Base-by-base conservation (phyloP, 768 basidiomycete species). In the Mycena amicta region DNA sequence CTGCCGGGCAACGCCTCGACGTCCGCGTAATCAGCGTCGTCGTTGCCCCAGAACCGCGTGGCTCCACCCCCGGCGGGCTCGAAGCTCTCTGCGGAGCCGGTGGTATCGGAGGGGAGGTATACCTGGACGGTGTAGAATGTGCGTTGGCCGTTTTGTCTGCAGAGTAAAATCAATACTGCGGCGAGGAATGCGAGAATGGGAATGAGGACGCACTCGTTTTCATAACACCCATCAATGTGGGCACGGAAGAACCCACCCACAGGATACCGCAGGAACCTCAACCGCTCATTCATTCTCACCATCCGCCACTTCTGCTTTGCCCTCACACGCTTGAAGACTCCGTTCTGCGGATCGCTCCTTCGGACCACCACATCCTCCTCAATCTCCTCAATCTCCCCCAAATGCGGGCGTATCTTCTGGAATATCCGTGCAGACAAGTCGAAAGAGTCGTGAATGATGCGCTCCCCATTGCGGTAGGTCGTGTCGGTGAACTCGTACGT, bases 91-190 rank as follows among this genome's bases (percentile, higher is more conserved):
- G 46, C 29, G 2, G 59, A 58, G 2, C 60, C 60, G 0, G 54
- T 52, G 5, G 63, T 2, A 23, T 65, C 57, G 2, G 59, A 61
- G 4, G 62, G 62, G 20, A 65, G 60, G 41, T 65, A 65, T 2
- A 62, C 25, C 29, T 65, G 60, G 12, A 65, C 27, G 5, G 63
- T 65, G 23, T 61, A 62, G 46, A 64, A 64, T 6, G 63, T 60
- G 18, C 50, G 40, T 23, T 61, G 59, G 3, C 26, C 41, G 2
- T 13, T 59, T 18, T 56, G 29, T 31, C 56, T 57, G 30, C 5
- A 49, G 3, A 11, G 27, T 16, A 29, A 22, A 22, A 16, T 20
- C 8, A n/a, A 50, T 40, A 18, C 47, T 13, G 37, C 31, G 8
- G n/a, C 31, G 4, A 3, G 12, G 13, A 41, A 41, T 3, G 51